A percentile compares a stretch with the other conserved stretches of the same genome.
Conservation (phyloP, 2,329 filamentous ascomycete genomes). For the Claviceps cyperi region DNA sequence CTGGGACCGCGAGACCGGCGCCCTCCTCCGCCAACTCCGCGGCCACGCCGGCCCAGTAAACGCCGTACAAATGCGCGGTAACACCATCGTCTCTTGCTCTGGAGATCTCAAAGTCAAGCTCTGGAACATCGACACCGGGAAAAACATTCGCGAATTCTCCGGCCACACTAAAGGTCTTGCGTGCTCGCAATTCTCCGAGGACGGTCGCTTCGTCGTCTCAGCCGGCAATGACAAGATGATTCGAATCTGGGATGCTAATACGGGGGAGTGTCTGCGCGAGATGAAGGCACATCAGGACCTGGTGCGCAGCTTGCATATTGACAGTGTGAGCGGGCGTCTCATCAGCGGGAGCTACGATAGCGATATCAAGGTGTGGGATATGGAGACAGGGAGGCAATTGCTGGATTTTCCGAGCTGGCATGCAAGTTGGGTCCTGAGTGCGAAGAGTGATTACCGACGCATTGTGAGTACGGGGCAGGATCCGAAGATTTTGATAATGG, state of each 20-base stretch:
- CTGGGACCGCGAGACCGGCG: slow-evolving; percentile 74
- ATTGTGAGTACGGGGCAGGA: slow-evolving; percentile 94
- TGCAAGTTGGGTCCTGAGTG: slow-evolving; percentile 88
- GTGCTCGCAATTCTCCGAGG: slow-evolving; percentile 90
- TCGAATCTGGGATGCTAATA: slow-evolving; percentile 89
- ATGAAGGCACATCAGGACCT: slow-evolving; percentile 74
- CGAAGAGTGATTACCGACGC: slow-evolving; percentile 87
- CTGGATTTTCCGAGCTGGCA: slow-evolving; percentile 92
- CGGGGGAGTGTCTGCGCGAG: slow-evolving; percentile 66
- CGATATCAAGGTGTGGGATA: slow-evolving; percentile 88
- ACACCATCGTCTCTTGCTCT: slow-evolving; percentile 83
- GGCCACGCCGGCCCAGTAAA: slow-evolving; percentile 91
- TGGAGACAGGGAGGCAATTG: slow-evolving; percentile 62
- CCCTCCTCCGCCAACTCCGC: slow-evolving; percentile 60
- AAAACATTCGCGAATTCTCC: slow-evolving; percentile 77
- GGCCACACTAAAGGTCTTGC: slow-evolving; percentile 88
- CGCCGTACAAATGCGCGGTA: slow-evolving; percentile 85
- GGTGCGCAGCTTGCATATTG: slow-evolving; percentile 81
- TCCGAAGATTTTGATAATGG: slow-evolving; percentile 80
- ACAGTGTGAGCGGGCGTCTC: slow-evolving; percentile 71
- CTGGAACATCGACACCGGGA: slow-evolving; percentile 85
- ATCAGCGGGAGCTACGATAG: slow-evolving; percentile 90
- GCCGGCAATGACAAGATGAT: slow-evolving; percentile 93
- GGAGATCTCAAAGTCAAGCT: slow-evolving; percentile 88
- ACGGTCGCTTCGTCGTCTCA: slow-evolving; percentile 83